Evolutionary conservation across 2,329 filamentous ascomycete species (phyloP).

Genomic region (Teratosphaeria viscida): DNA sequence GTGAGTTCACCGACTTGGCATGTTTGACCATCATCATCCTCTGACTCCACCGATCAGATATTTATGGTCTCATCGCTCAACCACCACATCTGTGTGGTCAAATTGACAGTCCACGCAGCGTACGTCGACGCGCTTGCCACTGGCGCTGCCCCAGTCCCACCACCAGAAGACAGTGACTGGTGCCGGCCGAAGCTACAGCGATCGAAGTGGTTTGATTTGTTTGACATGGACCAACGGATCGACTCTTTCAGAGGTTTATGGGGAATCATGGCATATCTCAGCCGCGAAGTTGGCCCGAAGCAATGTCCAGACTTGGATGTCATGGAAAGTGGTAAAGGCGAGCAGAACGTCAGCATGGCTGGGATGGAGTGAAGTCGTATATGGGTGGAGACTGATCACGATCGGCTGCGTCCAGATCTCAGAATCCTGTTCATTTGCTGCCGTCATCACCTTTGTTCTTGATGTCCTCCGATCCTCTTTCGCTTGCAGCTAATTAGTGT

Average conservation of each 20-base stretch:
- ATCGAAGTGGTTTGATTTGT: constrained; percentile 50
- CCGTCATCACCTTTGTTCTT: neutral
- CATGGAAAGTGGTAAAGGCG: neutral
- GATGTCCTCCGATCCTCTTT: neutral
- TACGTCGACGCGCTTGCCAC: constrained; percentile 46
- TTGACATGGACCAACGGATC: constrained; percentile 42
- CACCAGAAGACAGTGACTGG: constrained; percentile 33
- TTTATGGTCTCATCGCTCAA: constrained; percentile 53
- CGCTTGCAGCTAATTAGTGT: no score
- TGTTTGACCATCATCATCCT: neutral
- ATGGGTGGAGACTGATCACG: neutral
- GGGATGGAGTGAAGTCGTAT: neutral
- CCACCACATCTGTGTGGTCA: constrained; percentile 51
- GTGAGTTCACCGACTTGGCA: constrained; percentile 30
- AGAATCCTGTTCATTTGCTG: neutral
- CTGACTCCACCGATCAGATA: constrained; percentile 31
- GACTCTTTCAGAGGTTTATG: constrained; percentile 49
- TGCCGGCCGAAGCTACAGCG: constrained; percentile 43
- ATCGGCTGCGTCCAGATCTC: neutral
- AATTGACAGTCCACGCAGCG: constrained; percentile 45
- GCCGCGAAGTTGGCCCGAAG: constrained; percentile 9
- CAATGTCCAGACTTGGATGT: neutral
- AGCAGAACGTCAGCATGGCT: neutral
- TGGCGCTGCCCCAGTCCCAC: constrained; percentile 25
- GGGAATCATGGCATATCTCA: constrained; percentile 47